phyloP scores from a whole-genome alignment of 108 stramenopile genomes.

The Aurantiochytrium sp. region DNA sequence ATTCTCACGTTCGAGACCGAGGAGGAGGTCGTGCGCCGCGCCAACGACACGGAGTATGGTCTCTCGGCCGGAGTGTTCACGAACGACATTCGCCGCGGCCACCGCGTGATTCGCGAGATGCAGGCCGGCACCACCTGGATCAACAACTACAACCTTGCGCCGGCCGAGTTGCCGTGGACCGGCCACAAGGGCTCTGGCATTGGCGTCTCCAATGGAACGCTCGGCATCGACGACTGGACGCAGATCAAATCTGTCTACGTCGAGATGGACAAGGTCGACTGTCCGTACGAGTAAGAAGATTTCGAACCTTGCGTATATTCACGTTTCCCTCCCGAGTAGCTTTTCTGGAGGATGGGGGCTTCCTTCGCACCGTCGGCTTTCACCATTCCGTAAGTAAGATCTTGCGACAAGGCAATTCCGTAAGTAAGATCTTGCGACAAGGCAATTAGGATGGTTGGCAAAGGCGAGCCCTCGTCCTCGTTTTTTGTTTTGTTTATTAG shows the following conservation, averaged over 20 bases:
- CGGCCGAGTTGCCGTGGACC: conserved; percentile 55
- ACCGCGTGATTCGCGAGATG: conserved; percentile 52
- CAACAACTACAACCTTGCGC: conserved; percentile 65
- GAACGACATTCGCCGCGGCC: conserved; percentile 25
- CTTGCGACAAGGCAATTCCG: no score
- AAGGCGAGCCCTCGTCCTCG: no score
- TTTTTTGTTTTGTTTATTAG: no score
- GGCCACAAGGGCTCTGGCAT: conserved; percentile 51
- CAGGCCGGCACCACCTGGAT: conserved; percentile 68
- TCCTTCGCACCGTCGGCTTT: no score
- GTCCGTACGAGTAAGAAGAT: conserved; percentile 23
- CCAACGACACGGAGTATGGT: conserved; percentile 46
- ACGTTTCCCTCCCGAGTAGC: no score
- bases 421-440: no score
- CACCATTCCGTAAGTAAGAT: no score
- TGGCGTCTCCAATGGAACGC: conserved; percentile 42
- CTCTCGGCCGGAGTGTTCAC: conserved; percentile 43
- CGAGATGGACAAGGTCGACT: conserved; percentile 33
- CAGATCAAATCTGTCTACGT: conserved; percentile 52
- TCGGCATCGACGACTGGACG: conserved; percentile 51
- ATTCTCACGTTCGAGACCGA: conserved; percentile 37
- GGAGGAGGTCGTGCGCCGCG: conserved; percentile 41
- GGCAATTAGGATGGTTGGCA: no score
- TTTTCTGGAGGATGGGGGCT: no score
- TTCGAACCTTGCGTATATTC: no score